Conservation (phyloP, 2,329 filamentous ascomycete genomes). For the Xylariales sp. region DNA sequence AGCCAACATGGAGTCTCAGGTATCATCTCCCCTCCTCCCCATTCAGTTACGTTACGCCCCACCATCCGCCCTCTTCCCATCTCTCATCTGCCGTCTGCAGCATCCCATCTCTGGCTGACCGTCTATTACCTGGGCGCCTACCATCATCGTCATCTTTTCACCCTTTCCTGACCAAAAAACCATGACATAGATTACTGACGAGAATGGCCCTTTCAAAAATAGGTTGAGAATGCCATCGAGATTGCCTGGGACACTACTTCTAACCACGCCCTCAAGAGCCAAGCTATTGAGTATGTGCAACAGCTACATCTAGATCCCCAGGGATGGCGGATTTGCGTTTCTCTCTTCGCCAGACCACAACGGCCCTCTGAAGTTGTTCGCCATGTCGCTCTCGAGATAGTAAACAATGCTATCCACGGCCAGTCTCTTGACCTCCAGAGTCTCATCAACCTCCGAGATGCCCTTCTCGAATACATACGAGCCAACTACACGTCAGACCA, state of each 20-base stretch:
- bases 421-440: conserved; percentile 79
- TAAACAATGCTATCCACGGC: conserved; percentile 90
- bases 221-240: conserved; percentile 96
- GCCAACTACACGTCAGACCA: conserved; percentile 75
- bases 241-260: conserved; percentile 88
- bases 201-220: conserved; percentile 29
- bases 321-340: conserved; percentile 90
- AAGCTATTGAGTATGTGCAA: conserved; percentile 84
- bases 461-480: conserved; percentile 82
- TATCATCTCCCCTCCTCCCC: conserved; percentile 46
- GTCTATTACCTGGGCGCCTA: conserved; percentile 9
- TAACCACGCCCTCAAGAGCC: conserved; percentile 78
- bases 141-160: conserved; percentile 27
- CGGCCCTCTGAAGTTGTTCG: conserved; percentile 85
- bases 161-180: not conserved
- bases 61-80: conserved; percentile 42
- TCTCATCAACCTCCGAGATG: conserved; percentile 81
- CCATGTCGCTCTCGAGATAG: conserved; percentile 88
- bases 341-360: conserved; percentile 84
- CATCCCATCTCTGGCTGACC: too few relatives aligned
- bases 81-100: conserved; percentile 23
- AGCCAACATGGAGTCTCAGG: conserved; percentile 61
- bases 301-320: conserved; percentile 84
- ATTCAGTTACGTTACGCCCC: conserved; percentile 19
- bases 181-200: conserved; percentile 32